phyloP scores from a whole-genome alignment of 495 filamentous ascomycete species.

The Trichoderma virens region DNA sequence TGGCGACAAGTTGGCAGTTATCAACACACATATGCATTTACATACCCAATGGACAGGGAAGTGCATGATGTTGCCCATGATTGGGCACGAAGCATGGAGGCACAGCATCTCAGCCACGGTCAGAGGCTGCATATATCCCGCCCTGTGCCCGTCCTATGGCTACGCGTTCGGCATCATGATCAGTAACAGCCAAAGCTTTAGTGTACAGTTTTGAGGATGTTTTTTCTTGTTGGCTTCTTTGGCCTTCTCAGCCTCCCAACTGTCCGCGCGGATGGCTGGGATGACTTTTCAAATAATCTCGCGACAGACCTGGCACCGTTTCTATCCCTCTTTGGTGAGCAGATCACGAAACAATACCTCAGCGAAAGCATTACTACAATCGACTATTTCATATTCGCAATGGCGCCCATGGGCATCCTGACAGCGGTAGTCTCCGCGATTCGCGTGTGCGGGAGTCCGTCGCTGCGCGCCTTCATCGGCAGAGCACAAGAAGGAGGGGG shows the following conservation, averaged over 20 bases:
- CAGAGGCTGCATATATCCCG: too few relatives aligned
- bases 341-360: slow-evolving; percentile 44
- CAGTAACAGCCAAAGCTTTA: too few relatives aligned
- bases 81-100: too few relatives aligned
- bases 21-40: too few relatives aligned
- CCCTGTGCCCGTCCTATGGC: too few relatives aligned
- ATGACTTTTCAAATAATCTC: slow-evolving; percentile 47
- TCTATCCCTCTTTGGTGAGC: slow-evolving; percentile 41
- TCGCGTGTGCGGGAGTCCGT: slow-evolving; percentile 37
- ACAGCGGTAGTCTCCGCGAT: slow-evolving; percentile 43
- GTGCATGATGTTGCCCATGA: too few relatives aligned
- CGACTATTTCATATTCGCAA: slow-evolving; percentile 11
- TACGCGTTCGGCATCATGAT: too few relatives aligned
- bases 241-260: neutral
- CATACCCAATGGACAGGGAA: too few relatives aligned
- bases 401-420: slow-evolving; percentile 41
- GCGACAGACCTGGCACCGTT: slow-evolving; percentile 32
- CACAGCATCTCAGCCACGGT: too few relatives aligned
- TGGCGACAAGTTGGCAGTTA: too few relatives aligned
- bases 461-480: slow-evolving; percentile 41
- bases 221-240: neutral
- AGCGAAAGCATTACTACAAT: slow-evolving; percentile 33
- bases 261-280: slow-evolving; percentile 8
- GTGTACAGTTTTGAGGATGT: neutral
- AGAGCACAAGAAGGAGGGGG: slow-evolving; percentile 36